Conservation (phyloP, 2,329 filamentous ascomycete species). For the Aaosphaeria pasadenensis region DNA sequence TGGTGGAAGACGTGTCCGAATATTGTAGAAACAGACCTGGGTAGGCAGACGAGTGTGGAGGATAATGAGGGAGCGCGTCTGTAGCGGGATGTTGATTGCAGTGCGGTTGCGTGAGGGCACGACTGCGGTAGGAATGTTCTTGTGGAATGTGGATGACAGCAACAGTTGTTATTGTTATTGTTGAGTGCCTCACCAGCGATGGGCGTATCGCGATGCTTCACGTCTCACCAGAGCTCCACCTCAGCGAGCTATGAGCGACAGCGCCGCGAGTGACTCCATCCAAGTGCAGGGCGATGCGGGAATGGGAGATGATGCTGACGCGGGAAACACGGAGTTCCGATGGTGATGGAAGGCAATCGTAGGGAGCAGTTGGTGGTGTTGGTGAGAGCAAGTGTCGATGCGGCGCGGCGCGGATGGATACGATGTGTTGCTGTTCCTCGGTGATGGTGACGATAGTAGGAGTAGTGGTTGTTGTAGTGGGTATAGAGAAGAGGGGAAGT, state of each 20-base stretch:
- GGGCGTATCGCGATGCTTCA: conserved; percentile 9
- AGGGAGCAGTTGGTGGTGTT: not conserved
- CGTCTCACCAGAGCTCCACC: conserved; percentile 10
- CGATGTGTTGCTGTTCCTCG: not conserved
- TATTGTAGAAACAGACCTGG: conserved; percentile 6
- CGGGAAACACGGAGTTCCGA: no score
- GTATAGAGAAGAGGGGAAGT: no score
- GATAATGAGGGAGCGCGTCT: conserved; percentile 25
- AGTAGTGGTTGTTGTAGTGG: no score
- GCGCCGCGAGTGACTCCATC: conserved; percentile 26
- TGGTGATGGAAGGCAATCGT: not conserved
- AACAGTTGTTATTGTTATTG: conserved; percentile 6
- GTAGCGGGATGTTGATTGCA: conserved; percentile 4
- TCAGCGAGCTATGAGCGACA: conserved; percentile 30
- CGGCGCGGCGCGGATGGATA: conserved; percentile 16
- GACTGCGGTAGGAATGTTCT: conserved; percentile 25
- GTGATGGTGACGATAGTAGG: no score
- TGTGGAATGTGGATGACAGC: conserved; percentile 15
- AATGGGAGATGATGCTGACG: not conserved
- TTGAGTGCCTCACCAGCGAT: conserved; percentile 6
- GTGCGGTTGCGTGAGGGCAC: conserved; percentile 6
- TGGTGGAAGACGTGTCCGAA: conserved; percentile 3
- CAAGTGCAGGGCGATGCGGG: not conserved
- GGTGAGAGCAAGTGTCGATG: conserved; percentile 2
- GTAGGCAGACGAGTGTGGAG: conserved; percentile 6